Evolutionary conservation across 2,329 filamentous ascomycete species (phyloP), one percentile per base, ranked within the genome.

Genomic region (Colletotrichum eremochloae): DNA sequence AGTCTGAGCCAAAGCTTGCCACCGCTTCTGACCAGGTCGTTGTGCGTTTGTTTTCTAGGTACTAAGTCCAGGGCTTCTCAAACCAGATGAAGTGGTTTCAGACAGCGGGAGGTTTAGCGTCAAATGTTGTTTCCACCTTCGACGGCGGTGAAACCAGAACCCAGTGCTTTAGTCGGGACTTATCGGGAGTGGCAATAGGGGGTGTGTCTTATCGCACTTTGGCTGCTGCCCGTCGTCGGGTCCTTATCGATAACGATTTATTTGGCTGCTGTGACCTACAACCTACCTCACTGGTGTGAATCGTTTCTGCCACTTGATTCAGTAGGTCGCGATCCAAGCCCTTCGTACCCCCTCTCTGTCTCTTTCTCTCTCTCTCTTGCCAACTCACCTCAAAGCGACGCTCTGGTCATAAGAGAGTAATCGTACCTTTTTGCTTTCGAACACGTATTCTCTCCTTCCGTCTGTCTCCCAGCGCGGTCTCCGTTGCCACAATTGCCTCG

Each of bases 231-330:
- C 12, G 12, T 12, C 11, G 4, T 15, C 9, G 18, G 20, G 40
- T 55, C 0, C 70, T 72, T 72, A 72, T 72, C 70, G 70, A 72
- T 72, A 72, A 44, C 6, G 14, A 14, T 12, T 33, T 1, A 11
- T 36, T 12, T 24, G n/a, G 15, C 9, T 38, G 70, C 9, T 38
- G 70, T 72, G 70, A 70, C 60, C 55, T 72, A 18, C 42, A 5
- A 7, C 9, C 36, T 44, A 5, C 15, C 18, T 44, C 42, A 72
- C 70, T 57, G 58, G 40, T 40, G 68, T 64, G 60, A 65, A 31
- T 36, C 40, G 55, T 61, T 70, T 70, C 70, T 72, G 70, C 66
- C 69, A 72, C 69, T 63, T 64, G n/a, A 48, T 44, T 69, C 67
- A 62, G 14, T 29, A 57, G 60, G 61, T 72, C 60, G 61, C 36